Conservation (phyloP, 495 filamentous ascomycete species). For the Penicillium malachiteum region DNA sequence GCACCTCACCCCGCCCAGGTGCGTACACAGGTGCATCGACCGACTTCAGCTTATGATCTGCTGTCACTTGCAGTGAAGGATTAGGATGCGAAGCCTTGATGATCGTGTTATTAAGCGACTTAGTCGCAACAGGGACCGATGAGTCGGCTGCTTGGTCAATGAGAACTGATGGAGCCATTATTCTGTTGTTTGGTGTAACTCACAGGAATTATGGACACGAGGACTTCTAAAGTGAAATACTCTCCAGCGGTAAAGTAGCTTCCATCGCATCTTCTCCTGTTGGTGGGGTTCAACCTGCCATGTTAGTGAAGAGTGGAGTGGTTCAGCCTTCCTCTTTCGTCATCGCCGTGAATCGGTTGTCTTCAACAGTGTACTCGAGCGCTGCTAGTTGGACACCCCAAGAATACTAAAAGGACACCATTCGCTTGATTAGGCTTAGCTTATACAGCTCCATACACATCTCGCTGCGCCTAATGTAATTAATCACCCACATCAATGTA, state of each 20-base stretch:
- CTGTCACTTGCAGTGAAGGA: constrained; percentile 56
- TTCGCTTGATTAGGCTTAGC: no score
- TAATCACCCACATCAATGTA: no score
- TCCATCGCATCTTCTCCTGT: not conserved
- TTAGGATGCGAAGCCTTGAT: constrained; percentile 39
- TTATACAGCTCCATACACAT: no score
- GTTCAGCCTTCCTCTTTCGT: not conserved
- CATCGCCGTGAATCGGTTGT: not conserved
- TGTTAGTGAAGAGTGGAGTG: not conserved
- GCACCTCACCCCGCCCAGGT: constrained; percentile 45
- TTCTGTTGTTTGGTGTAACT: not conserved
- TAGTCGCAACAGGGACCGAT: constrained; percentile 6
- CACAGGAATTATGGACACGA: no score
- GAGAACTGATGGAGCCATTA: constrained; percentile 20
- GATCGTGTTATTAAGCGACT: constrained; percentile 5
- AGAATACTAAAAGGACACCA: no score
- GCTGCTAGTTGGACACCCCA: no score
- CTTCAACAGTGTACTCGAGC: no score
- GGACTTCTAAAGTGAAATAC: not conserved
- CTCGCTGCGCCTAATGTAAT: no score
- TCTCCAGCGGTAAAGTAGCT: not conserved
- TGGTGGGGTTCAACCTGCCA: not conserved
- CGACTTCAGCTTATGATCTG: constrained; percentile 51
- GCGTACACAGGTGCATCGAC: constrained; percentile 51
- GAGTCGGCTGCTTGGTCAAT: constrained; percentile 5